phyloP scores from a whole-genome alignment of 2,329 filamentous ascomycete species.

The Epichloe bromicola region DNA sequence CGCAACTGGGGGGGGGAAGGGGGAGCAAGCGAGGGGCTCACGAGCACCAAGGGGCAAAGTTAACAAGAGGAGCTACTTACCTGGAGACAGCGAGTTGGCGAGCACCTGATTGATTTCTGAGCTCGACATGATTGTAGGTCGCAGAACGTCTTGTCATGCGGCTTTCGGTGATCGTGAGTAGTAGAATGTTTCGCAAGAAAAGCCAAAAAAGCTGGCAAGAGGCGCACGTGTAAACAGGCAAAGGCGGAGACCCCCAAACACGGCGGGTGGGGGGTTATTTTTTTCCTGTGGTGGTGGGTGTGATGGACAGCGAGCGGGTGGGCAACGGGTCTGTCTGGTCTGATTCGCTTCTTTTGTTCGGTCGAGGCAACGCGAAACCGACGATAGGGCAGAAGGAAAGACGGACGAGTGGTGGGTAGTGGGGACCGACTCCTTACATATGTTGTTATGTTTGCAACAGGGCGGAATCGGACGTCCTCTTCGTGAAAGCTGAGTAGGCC shows the following conservation, averaged over 20 bases:
- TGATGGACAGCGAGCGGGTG: neutral
- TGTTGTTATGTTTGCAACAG: neutral
- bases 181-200: slow-evolving; percentile 3
- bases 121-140: slow-evolving; percentile 46
- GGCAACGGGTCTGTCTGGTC: neutral
- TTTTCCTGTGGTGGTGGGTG: neutral
- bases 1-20: neutral
- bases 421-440: no score
- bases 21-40: neutral
- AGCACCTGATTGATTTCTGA: slow-evolving; percentile 98
- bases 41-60: slow-evolving; percentile 2
- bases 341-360: neutral
- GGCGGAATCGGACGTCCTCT: no score
- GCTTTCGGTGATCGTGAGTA: slow-evolving; percentile 13
- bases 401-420: neutral
- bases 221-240: slow-evolving; percentile 7
- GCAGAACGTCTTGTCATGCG: slow-evolving; percentile 24
- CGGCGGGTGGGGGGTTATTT: slow-evolving; percentile 3
- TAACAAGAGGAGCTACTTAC: slow-evolving; percentile 39
- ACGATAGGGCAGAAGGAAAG: neutral
- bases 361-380: slow-evolving; percentile 1
- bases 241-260: slow-evolving; percentile 7
- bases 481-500: no score
- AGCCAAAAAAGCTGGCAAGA: slow-evolving; percentile 3
- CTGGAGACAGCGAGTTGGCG: slow-evolving; percentile 88